These are phyloP conservation scores for Penicillium tannophilum DNA, from an alignment of 495 filamentous ascomycete species.

Conservation along the genomic window DNA sequence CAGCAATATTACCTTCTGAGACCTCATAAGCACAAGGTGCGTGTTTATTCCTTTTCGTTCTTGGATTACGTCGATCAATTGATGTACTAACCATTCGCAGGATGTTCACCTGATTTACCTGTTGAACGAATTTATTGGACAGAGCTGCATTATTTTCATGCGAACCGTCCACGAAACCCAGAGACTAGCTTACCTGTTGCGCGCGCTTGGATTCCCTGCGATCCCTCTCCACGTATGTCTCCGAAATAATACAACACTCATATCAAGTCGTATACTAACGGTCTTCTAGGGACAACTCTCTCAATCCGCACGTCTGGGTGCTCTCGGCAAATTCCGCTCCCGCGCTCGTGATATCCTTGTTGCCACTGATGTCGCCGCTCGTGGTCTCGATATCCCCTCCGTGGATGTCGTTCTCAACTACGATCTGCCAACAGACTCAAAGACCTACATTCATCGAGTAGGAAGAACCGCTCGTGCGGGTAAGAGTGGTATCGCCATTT, in stretches of 20 bases:
- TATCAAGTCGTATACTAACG: neutral
- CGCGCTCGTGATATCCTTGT: slow-evolving; percentile 79
- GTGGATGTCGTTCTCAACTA: slow-evolving; percentile 90
- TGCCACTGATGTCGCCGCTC: slow-evolving; percentile 93
- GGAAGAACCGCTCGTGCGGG: slow-evolving; percentile 92
- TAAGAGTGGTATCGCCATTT: slow-evolving; percentile 79
- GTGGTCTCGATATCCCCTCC: slow-evolving; percentile 91
- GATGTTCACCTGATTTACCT: slow-evolving; percentile 87
- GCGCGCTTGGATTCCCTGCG: slow-evolving; percentile 77
- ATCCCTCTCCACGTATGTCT: slow-evolving; percentile 71
- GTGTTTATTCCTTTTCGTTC: neutral
- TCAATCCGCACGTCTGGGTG: slow-evolving; percentile 79
- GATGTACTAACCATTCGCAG: slow-evolving; percentile 5
- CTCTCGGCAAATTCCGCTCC: slow-evolving; percentile 83
- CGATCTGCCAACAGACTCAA: slow-evolving; percentile 79
- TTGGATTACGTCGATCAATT: neutral
- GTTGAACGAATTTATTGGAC: slow-evolving; percentile 80
- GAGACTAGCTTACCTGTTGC: slow-evolving; percentile 76
- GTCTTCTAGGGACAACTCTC: slow-evolving; percentile 67
- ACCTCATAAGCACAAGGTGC: slow-evolving; percentile 75
- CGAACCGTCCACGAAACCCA: slow-evolving; percentile 93
- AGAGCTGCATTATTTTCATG: slow-evolving; percentile 85
- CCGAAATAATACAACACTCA: neutral
- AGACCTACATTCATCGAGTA: slow-evolving; percentile 94
- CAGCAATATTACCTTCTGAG: slow-evolving; percentile 82